Evolutionary conservation across 2,329 filamentous ascomycete species (phyloP), one percentile per base, ranked within the genome.

Genomic region (Sporothrix brunneoviolacea): DNA sequence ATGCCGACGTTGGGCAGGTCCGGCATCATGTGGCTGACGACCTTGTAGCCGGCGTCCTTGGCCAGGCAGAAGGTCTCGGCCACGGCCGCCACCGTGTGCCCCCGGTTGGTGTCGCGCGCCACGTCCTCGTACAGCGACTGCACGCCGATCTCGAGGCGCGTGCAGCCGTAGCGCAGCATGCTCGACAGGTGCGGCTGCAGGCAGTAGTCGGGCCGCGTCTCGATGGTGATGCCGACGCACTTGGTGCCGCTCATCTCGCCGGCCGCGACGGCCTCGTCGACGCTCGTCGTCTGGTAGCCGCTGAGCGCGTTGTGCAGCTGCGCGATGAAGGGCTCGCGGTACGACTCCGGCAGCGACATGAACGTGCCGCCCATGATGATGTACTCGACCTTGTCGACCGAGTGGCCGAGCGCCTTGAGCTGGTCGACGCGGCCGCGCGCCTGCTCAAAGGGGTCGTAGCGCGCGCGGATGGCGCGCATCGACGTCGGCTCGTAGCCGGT

Each of bases 301-400:
- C 90, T 96, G 8, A 98, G 79, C 1, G 93, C 93, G 64, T 98
- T 98, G 71, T 98, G 93, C 45, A 98, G 77, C 63, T 96, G 91
- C 1, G 90, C 86, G 53, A 98, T 95, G 62, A 98, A 98, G 51
- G 88, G 83, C 55, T 98, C 88, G 24, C 93, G 78, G 67, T 98
- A 98, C 21, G 85, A 83, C 61, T 90, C 83, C 8, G 91, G 79
- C 22, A 98, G 71, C 3, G 91, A 97, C 94, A 98, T 98, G 70
- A 98, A 98, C 0, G 93, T 98, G 58, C 93, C 93, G 54, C 93
- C 93, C 93, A 98, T 98, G 65, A 98, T 95, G 64, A 98, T 98
- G 68, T 97, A 98, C 72, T 98, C 93, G 21, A 98, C 93, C 68
- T 98, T 98, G 71, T 98, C 93, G 42, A 98, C 93, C 40, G 89